Percentiles rank a stretch among this genome's conserved stretches.
phyloP scores from a whole-genome alignment of 169 alveolate species.

The Cryptosporidium ryanae region DNA sequence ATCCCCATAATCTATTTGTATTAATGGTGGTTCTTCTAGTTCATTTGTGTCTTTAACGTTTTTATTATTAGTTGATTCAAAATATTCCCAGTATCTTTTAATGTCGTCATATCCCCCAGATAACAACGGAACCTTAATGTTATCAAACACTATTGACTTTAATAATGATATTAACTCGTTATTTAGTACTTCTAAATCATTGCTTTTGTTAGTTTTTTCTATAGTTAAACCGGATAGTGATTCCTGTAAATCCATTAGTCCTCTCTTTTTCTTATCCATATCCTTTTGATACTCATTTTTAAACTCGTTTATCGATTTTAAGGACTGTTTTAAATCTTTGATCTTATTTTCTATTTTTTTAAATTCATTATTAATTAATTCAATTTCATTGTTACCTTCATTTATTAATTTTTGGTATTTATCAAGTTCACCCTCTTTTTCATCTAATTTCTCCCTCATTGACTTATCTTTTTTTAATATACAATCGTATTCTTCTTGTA shows the following conservation, averaged over 20 bases:
- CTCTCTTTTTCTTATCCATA: conserved; percentile 27
- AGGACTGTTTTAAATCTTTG: conserved; percentile 51
- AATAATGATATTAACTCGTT: conserved; percentile 38
- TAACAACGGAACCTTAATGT: conserved; percentile 31
- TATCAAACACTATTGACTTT: conserved; percentile 41
- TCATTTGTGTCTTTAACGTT: not conserved
- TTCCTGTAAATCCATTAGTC: conserved; percentile 17
- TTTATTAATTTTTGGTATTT: conserved; percentile 12
- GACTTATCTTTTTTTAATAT: conserved; percentile 13
- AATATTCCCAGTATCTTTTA: conserved; percentile 63
- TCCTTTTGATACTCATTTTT: conserved; percentile 24
- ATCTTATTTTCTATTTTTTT: conserved; percentile 71
- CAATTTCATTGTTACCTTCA: not conserved
- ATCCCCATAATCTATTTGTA: conserved; percentile 46
- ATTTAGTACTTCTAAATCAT: conserved; percentile 37
- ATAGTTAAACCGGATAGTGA: not conserved
- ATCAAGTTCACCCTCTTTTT: conserved; percentile 9
- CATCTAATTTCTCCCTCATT: conserved; percentile 7
- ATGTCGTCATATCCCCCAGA: conserved; percentile 54
- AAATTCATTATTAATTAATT: conserved; percentile 66
- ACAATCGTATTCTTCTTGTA: conserved; percentile 32
- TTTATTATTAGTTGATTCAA: conserved; percentile 11
- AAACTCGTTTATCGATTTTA: not conserved
- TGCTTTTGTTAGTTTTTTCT: conserved; percentile 24
- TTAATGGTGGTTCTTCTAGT: conserved; percentile 50